Evolutionary conservation across 1,284 basidiomycete genomes (phyloP).

Genomic region (Rhodotorula sp.): DNA sequence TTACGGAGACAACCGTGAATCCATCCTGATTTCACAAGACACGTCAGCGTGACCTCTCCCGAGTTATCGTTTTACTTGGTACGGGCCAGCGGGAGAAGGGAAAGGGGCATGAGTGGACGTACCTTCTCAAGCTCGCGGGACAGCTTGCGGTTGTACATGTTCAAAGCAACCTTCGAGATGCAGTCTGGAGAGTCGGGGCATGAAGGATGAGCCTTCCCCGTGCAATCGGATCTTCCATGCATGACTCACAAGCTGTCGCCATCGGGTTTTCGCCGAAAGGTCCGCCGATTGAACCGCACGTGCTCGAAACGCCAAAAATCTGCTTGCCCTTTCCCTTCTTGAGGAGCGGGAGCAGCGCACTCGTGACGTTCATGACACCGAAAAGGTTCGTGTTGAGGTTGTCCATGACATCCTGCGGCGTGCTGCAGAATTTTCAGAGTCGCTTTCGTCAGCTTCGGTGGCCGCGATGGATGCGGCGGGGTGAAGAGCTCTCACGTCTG

Average conservation of each 20-base stretch:
- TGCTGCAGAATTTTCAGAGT: background rate
- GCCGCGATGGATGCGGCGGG: background rate
- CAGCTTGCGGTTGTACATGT: background rate
- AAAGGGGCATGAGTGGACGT: background rate
- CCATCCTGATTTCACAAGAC: background rate
- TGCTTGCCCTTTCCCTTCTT: constrained; percentile 2
- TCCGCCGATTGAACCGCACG: background rate
- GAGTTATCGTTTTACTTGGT: too few relatives aligned
- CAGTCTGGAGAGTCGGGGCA: background rate
- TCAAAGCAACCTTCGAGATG: constrained; percentile 1
- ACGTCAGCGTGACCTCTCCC: background rate
- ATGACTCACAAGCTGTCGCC: background rate
- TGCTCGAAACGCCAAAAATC: constrained; percentile 1
- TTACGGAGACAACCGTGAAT: background rate
- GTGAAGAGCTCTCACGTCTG: background rate
- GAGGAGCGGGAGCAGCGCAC: constrained; percentile 11
- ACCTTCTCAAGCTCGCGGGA: constrained; percentile 1
- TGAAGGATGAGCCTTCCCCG: background rate
- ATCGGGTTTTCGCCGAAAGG: background rate
- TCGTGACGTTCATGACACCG: constrained; percentile 8
- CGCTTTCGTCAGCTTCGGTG: background rate
- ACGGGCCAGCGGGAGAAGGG: too few relatives aligned
- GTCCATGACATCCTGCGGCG: background rate
- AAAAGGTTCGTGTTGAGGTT: constrained; percentile 12
- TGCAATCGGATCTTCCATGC: background rate